Percentiles rank a stretch among this genome's conserved stretches.
Evolutionary conservation across 2,329 filamentous ascomycete genomes (phyloP).

Genomic region (Sarocladium oryzae): DNA sequence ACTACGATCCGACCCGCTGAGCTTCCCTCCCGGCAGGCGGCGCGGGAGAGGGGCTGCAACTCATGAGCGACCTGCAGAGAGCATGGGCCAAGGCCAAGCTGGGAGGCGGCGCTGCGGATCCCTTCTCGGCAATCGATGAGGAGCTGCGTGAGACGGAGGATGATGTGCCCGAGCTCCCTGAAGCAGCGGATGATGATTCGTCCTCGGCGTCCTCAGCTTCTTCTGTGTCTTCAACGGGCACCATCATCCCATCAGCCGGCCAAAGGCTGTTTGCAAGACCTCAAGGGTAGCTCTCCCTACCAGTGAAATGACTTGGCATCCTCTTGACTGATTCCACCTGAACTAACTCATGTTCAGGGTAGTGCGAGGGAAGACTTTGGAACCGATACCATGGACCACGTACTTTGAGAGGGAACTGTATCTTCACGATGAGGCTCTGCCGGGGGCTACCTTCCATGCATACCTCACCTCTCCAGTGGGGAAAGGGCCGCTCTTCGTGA

Average conservation of each 20-base stretch:
- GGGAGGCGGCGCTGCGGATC: slow-evolving; percentile 40
- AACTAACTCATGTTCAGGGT: slow-evolving; percentile 27
- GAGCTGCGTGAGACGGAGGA: slow-evolving; percentile 37
- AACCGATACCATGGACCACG: slow-evolving; percentile 75
- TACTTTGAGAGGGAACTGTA: slow-evolving; percentile 88
- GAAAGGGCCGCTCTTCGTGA: slow-evolving; percentile 77
- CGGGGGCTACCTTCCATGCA: slow-evolving; percentile 64
- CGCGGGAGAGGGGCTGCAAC: neutral
- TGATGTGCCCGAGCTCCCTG: slow-evolving; percentile 39
- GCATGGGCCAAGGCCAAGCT: slow-evolving; percentile 73
- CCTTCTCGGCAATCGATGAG: slow-evolving; percentile 47
- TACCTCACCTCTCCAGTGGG: slow-evolving; percentile 79
- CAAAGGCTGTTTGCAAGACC: slow-evolving; percentile 68
- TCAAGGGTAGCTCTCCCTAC: slow-evolving; percentile 47
- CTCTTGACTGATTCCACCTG: neutral
- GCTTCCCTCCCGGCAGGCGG: neutral
- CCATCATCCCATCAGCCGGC: slow-evolving; percentile 73
- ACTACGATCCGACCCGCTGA: neutral
- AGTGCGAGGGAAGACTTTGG: slow-evolving; percentile 46
- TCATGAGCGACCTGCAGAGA: slow-evolving; percentile 72
- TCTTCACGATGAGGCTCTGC: slow-evolving; percentile 44
- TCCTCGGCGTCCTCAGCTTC: slow-evolving; percentile 57
- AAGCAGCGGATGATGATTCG: slow-evolving; percentile 53
- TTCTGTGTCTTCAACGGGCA: slow-evolving; percentile 88
- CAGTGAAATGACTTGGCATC: slow-evolving; percentile 6